These are phyloP conservation scores for Nosema granulosis DNA, from an alignment of 371 early-diverging fungal genomes.

Conservation along the genomic window DNA sequence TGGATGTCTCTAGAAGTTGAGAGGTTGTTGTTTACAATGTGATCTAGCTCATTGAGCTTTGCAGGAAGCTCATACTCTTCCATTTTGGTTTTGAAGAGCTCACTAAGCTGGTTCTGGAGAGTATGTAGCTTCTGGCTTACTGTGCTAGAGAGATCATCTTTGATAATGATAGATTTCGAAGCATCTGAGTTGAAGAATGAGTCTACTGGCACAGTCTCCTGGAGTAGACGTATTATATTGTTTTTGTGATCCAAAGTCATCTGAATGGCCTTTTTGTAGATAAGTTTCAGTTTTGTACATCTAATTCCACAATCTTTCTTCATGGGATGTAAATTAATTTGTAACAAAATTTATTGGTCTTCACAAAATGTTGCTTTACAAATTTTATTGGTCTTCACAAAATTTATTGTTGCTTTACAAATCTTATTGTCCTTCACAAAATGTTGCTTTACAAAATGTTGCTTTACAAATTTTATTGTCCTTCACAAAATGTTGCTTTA, in stretches of 20 bases:
- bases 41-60: slow-evolving; percentile 41
- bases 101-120: slow-evolving; percentile 27
- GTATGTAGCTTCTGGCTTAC: slow-evolving; percentile 8
- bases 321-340: too few relatives aligned
- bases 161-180: not conserved
- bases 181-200: slow-evolving; percentile 32
- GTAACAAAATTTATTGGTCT: slow-evolving; percentile 19
- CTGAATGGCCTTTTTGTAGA: slow-evolving; percentile 54
- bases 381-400: too few relatives aligned
- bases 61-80: slow-evolving; percentile 19
- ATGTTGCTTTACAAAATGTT: too few relatives aligned
- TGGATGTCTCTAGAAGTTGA: slow-evolving; percentile 29
- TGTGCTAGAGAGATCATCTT: not conserved
- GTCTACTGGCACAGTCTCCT: not conserved
- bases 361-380: not conserved
- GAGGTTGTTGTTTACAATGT: slow-evolving; percentile 29
- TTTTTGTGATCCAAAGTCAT: slow-evolving; percentile 32
- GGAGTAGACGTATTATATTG: slow-evolving; percentile 11
- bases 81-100: slow-evolving; percentile 35
- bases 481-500: too few relatives aligned
- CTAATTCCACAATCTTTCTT: slow-evolving; percentile 15
- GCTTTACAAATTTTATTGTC: too few relatives aligned
- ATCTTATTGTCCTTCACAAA: too few relatives aligned
- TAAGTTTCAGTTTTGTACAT: slow-evolving; percentile 36
- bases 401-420: too few relatives aligned